Percentiles rank a stretch among this genome's conserved stretches.
Evolutionary conservation across 192 early-diverging fungal genomes (phyloP).

Genomic region (Ambispora gerdemannii): DNA sequence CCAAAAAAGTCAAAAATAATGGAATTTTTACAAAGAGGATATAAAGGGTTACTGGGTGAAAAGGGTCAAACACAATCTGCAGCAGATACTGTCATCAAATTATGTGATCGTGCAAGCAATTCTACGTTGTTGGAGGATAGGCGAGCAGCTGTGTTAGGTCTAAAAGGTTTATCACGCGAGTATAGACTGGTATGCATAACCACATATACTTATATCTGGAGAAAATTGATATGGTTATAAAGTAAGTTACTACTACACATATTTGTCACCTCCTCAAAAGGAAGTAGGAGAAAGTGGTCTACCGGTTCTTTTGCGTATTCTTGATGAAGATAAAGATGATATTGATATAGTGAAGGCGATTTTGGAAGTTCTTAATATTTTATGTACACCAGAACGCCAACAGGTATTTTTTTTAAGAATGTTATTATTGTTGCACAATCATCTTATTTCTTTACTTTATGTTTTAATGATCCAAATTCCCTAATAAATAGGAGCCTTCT

Average conservation of each 20-base stretch:
- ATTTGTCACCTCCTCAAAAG: conserved; percentile 42
- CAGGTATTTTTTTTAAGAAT: neutral
- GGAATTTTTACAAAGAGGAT: conserved; percentile 34
- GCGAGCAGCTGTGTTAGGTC: conserved; percentile 76
- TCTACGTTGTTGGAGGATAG: conserved; percentile 89
- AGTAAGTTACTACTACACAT: neutral
- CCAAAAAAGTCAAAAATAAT: no score
- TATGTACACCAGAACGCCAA: conserved; percentile 55
- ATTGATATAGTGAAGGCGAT: conserved; percentile 81
- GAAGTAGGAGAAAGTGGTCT: conserved; percentile 83
- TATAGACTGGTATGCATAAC: conserved; percentile 62
- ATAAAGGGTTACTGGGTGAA: conserved; percentile 60
- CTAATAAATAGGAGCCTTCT: conserved; percentile 9
- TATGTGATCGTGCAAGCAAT: conserved; percentile 78
- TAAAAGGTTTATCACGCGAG: conserved; percentile 83
- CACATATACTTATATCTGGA: neutral
- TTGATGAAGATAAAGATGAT: conserved; percentile 81
- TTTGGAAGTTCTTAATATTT: conserved; percentile 82
- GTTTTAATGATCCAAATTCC: neutral
- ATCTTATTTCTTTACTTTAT: neutral
- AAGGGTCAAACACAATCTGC: conserved; percentile 60
- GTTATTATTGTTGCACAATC: no score
- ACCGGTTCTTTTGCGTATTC: conserved; percentile 64
- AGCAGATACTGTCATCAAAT: conserved; percentile 75
- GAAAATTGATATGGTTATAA: neutral